These are phyloP conservation scores for Malassezia obtusa DNA, from an alignment of 1,284 basidiomycete species.

Conservation along the genomic window DNA sequence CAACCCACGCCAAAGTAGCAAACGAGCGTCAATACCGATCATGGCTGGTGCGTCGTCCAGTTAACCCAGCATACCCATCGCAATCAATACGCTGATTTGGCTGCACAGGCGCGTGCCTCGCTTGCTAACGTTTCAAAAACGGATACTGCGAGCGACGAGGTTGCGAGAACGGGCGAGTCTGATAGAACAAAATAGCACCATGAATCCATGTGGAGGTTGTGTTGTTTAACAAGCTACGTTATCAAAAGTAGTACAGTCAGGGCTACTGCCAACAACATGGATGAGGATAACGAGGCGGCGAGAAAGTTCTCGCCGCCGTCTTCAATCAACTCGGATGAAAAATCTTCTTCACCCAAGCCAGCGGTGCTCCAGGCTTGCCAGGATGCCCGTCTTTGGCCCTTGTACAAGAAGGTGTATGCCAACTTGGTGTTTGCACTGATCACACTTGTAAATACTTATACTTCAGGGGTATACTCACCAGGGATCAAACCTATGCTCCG, in stretches of 20 bases:
- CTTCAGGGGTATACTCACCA: slow-evolving; percentile 15
- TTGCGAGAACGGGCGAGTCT: too few relatives aligned
- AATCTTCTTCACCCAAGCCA: too few relatives aligned
- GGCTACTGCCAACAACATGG: too few relatives aligned
- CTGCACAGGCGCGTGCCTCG: slow-evolving; percentile 7
- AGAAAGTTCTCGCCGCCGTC: background rate
- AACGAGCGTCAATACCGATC: slow-evolving; percentile 3
- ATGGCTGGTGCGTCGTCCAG: slow-evolving; percentile 10
- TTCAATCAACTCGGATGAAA: too few relatives aligned
- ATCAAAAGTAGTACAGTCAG: too few relatives aligned
- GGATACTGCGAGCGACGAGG: too few relatives aligned
- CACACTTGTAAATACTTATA: slow-evolving; percentile 5
- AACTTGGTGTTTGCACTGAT: background rate
- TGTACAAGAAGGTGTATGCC: slow-evolving; percentile 1
- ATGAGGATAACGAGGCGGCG: background rate
- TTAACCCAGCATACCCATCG: slow-evolving; percentile 9
- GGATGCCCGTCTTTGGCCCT: slow-evolving; percentile 1
- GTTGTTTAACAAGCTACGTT: too few relatives aligned
- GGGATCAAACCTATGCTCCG: background rate
- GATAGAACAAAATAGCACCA: too few relatives aligned
- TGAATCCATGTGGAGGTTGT: background rate
- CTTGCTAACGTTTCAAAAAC: background rate
- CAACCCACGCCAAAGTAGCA: background rate
- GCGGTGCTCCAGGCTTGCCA: background rate
- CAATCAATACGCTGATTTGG: slow-evolving; percentile 4